Evolutionary conservation across 2,329 filamentous ascomycete genomes (phyloP).

Genomic region (Neocucurbitaria cava): DNA sequence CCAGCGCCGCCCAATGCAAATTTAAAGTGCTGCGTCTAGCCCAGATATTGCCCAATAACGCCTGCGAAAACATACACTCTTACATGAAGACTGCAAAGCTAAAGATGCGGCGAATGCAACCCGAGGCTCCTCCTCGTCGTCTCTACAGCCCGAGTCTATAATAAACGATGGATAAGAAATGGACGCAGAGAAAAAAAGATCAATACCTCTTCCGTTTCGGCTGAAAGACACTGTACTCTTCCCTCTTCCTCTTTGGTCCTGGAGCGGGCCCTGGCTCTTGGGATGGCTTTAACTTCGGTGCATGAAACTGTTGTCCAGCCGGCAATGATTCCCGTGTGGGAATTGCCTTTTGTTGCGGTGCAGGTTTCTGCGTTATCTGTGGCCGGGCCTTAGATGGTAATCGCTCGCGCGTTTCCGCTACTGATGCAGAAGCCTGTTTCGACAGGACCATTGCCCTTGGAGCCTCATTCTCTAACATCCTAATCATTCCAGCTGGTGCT

Average conservation of each 20-base stretch:
- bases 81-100: background rate
- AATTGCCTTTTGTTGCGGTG: constrained; percentile 16
- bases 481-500: constrained; percentile 41
- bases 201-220: constrained; percentile 21
- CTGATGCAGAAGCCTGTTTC: constrained; percentile 33
- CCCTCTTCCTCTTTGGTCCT: constrained; percentile 24
- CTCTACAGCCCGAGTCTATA: too few relatives aligned
- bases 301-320: constrained; percentile 37
- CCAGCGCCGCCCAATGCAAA: background rate
- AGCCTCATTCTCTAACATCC: constrained; percentile 37
- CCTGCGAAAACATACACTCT: background rate
- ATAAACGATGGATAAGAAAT: too few relatives aligned
- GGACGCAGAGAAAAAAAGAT: background rate
- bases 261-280: constrained; percentile 15
- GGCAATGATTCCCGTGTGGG: constrained; percentile 34
- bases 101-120: too few relatives aligned
- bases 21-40: too few relatives aligned
- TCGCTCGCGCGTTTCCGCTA: constrained; percentile 13
- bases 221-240: constrained; percentile 30
- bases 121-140: too few relatives aligned
- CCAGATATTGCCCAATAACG: background rate
- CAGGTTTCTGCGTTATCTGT: constrained; percentile 32
- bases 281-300: constrained; percentile 29
- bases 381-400: constrained; percentile 16
- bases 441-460: constrained; percentile 34